A percentile compares a stretch with the other conserved stretches of the same genome.
phyloP scores from a whole-genome alignment of 2,329 filamentous ascomycete genomes.

The Lecanosticta acicola region DNA sequence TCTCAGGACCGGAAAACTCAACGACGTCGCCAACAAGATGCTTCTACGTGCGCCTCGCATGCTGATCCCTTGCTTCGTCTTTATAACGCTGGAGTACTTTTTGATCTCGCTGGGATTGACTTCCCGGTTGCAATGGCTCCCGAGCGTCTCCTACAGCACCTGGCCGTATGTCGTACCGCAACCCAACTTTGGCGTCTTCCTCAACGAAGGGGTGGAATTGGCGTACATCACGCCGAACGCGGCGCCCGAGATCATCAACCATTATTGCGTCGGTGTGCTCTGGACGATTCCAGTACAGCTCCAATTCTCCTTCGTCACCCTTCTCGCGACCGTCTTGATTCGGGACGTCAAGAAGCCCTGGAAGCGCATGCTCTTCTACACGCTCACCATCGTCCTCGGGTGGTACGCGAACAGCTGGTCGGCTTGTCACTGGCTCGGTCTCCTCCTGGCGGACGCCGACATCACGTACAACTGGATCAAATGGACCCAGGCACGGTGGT shows the following conservation, averaged over 20 bases:
- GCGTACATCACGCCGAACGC: slow-evolving; percentile 46
- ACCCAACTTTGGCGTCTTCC: slow-evolving; percentile 38
- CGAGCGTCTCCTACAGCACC: slow-evolving; percentile 44
- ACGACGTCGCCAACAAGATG: slow-evolving; percentile 41
- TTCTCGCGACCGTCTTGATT: slow-evolving; percentile 41
- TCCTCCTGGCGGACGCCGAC: slow-evolving; percentile 44
- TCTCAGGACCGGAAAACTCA: slow-evolving; percentile 39
- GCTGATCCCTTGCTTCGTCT: slow-evolving; percentile 41
- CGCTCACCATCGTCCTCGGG: slow-evolving; percentile 39
- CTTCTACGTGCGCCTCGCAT: slow-evolving; percentile 42
- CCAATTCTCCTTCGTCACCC: slow-evolving; percentile 43
- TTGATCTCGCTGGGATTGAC: slow-evolving; percentile 42
- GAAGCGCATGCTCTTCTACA: slow-evolving; percentile 45
- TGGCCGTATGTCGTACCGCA: slow-evolving; percentile 44
- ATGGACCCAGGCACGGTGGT: slow-evolving; percentile 34
- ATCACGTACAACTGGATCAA: slow-evolving; percentile 43
- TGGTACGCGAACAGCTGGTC: slow-evolving; percentile 46
- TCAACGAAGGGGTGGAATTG: slow-evolving; percentile 43
- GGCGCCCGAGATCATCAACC: slow-evolving; percentile 43
- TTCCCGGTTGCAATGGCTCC: slow-evolving; percentile 41
- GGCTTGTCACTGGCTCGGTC: slow-evolving; percentile 42
- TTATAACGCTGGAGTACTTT: slow-evolving; percentile 45
- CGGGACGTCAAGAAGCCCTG: slow-evolving; percentile 42
- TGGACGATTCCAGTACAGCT: slow-evolving; percentile 49
- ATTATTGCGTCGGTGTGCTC: slow-evolving; percentile 47